Percentiles rank a stretch among this genome's conserved stretches.
These are phyloP conservation scores for Candida broadrunensis DNA, from an alignment of 805 yeast genomes.

Conservation along the genomic window DNA sequence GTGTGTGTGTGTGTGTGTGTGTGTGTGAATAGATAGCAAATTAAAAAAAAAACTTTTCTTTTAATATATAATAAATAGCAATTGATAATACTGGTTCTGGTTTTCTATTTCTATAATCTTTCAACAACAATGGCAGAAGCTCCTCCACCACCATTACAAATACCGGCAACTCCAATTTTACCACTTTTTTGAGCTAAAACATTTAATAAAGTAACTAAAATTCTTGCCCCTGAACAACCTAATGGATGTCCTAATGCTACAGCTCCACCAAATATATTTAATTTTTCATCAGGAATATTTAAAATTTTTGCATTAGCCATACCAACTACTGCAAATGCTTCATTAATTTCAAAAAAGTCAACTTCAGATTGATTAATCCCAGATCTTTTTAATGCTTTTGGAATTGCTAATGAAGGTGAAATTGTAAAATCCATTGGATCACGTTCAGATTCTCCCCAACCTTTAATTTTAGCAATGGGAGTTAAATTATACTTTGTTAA, in stretches of 20 bases:
- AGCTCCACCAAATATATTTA: conserved; percentile 95
- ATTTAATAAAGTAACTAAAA: conserved; percentile 77
- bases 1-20: no score
- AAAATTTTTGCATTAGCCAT: conserved; percentile 65
- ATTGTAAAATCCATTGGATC: conserved; percentile 26
- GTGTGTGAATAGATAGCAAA: no score
- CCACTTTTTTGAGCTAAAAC: conserved; percentile 73
- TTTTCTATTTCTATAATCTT: conserved; percentile 28
- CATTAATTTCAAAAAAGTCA: conserved; percentile 82
- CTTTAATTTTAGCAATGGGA: conserved; percentile 82
- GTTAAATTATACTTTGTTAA: conserved; percentile 78
- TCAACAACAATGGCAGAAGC: conserved; percentile 90
- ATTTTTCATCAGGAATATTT: conserved; percentile 56
- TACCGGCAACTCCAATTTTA: conserved; percentile 87
- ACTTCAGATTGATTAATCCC: conserved; percentile 65
- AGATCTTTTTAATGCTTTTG: conserved; percentile 64
- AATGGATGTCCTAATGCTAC: conserved; percentile 93
- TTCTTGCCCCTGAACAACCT: conserved; percentile 69
- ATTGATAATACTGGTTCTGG: no score
- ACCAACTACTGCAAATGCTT: conserved; percentile 96
- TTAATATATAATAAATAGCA: no score
- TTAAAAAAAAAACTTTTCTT: no score
- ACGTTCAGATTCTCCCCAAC: conserved; percentile 64
- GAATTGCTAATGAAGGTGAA: conserved; percentile 96
- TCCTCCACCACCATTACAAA: conserved; percentile 99